Evolutionary conservation across 345 rosid species (phyloP).

Genomic region (Mercurialis annua): DNA sequence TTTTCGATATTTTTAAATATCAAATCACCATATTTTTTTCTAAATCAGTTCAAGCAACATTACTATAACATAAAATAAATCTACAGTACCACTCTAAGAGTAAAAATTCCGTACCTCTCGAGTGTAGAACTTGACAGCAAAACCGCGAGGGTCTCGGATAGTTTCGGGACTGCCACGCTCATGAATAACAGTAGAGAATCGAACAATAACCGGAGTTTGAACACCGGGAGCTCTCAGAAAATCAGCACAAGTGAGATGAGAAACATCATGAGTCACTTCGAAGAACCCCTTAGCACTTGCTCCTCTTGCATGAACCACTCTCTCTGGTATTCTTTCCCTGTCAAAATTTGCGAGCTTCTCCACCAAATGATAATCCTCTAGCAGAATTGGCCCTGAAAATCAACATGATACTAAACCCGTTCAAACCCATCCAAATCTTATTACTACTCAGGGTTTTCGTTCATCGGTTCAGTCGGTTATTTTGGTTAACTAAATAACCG

Average conservation of each 20-base stretch:
- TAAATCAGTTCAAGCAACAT: no score
- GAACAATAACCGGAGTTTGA: conserved; percentile 29
- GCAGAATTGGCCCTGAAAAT: conserved; percentile 29
- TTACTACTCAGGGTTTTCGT: no score
- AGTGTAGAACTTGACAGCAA: conserved; percentile 31
- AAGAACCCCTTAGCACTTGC: conserved; percentile 32
- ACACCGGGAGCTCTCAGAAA: conserved; percentile 33
- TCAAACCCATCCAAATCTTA: no score
- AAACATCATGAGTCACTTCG: conserved; percentile 27
- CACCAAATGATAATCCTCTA: conserved; percentile 31
- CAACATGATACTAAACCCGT: no score
- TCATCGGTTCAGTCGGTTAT: no score
- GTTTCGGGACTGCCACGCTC: conserved; percentile 36
- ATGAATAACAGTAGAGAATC: conserved; percentile 31
- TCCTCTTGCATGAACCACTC: conserved; percentile 33
- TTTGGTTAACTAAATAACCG: no score
- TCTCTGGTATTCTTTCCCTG: conserved; percentile 31
- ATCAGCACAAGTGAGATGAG: conserved; percentile 30
- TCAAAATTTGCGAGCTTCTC: conserved; percentile 31
- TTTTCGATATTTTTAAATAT: no score
- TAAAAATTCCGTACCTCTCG: no score
- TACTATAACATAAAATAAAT: no score
- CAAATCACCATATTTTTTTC: no score
- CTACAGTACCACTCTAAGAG: no score
- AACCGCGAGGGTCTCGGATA: conserved; percentile 29